phyloP scores from a whole-genome alignment of 495 filamentous ascomycete genomes.

The Penicillium manginii region DNA sequence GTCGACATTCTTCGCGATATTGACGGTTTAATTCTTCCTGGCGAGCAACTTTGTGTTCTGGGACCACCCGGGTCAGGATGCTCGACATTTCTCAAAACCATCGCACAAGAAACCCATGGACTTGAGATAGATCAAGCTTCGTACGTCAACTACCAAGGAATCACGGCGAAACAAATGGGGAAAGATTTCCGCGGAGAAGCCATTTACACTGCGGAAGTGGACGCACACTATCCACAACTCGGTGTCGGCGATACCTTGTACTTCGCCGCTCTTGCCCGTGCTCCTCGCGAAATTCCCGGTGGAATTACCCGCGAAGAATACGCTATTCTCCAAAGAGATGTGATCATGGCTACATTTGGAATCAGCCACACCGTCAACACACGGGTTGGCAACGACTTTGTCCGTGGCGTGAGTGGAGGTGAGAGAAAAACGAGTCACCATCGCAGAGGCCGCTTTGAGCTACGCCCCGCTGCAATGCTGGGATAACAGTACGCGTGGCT shows the following conservation, averaged over 20 bases:
- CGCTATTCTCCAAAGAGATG: slow-evolving; percentile 67
- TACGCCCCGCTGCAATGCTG: slow-evolving; percentile 75
- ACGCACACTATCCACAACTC: slow-evolving; percentile 80
- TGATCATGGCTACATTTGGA: slow-evolving; percentile 79
- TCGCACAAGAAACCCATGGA: slow-evolving; percentile 76
- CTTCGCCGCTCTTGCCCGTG: slow-evolving; percentile 72
- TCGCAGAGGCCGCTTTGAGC: slow-evolving; percentile 70
- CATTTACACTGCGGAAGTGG: slow-evolving; percentile 80
- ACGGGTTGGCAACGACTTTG: slow-evolving; percentile 76
- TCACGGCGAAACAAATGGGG: slow-evolving; percentile 57
- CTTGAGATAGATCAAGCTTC: slow-evolving; percentile 65
- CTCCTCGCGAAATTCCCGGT: slow-evolving; percentile 63
- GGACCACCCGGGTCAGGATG: slow-evolving; percentile 80
- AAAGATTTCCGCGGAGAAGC: slow-evolving; percentile 73
- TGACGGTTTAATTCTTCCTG: slow-evolving; percentile 72
- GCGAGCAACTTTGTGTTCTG: slow-evolving; percentile 82
- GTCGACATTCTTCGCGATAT: slow-evolving; percentile 78
- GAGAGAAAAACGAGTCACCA: slow-evolving; percentile 85
- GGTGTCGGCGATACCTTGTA: slow-evolving; percentile 77
- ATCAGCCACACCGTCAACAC: slow-evolving; percentile 78
- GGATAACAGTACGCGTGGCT: slow-evolving; percentile 77
- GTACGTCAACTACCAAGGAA: slow-evolving; percentile 76
- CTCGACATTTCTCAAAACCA: slow-evolving; percentile 78
- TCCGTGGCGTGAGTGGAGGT: slow-evolving; percentile 79
- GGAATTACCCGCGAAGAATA: slow-evolving; percentile 60